A percentile compares a stretch with the other conserved stretches of the same genome.
phyloP scores from a whole-genome alignment of 75 land plant species.

The Sequoia sempervirens region DNA sequence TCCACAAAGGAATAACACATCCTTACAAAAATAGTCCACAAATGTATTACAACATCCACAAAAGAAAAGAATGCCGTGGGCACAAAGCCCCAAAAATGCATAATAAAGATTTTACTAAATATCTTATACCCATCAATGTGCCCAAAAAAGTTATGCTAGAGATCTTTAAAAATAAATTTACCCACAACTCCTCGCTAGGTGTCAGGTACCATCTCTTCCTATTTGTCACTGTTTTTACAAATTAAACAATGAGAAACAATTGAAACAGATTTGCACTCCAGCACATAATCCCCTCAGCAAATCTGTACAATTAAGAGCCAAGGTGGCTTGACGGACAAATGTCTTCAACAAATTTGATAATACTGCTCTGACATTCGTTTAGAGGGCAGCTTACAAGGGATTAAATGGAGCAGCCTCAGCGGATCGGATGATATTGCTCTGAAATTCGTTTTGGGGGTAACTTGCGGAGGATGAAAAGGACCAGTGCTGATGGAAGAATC shows the following conservation, averaged over 20 bases:
- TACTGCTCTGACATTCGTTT: conserved; percentile 51
- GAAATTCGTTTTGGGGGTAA: conserved; percentile 68
- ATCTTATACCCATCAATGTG: not conserved
- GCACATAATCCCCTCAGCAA: not conserved
- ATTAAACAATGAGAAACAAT: not conserved
- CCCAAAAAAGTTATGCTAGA: not conserved
- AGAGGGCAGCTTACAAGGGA: conserved; percentile 68
- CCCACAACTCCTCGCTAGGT: not conserved
- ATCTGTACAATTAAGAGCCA: not conserved
- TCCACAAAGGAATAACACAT: not conserved
- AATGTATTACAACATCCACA: not conserved
- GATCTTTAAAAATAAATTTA: conserved; percentile 1
- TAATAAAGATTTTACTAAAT: not conserved
- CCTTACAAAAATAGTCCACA: not conserved
- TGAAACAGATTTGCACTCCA: conserved; percentile 1
- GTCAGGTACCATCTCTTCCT: not conserved
- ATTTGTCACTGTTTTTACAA: not conserved
- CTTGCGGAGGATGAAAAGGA: conserved; percentile 73
- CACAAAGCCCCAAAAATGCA: conserved; percentile 1
- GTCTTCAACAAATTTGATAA: conserved; percentile 50
- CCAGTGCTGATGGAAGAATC: conserved; percentile 76
- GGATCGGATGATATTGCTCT: conserved; percentile 67
- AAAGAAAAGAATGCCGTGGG: not conserved
- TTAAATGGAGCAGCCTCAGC: conserved; percentile 30
- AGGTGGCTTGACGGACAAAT: not conserved